These are phyloP conservation scores for Suillus weaverae DNA, from an alignment of 768 basidiomycete species.

Conservation along the genomic window DNA sequence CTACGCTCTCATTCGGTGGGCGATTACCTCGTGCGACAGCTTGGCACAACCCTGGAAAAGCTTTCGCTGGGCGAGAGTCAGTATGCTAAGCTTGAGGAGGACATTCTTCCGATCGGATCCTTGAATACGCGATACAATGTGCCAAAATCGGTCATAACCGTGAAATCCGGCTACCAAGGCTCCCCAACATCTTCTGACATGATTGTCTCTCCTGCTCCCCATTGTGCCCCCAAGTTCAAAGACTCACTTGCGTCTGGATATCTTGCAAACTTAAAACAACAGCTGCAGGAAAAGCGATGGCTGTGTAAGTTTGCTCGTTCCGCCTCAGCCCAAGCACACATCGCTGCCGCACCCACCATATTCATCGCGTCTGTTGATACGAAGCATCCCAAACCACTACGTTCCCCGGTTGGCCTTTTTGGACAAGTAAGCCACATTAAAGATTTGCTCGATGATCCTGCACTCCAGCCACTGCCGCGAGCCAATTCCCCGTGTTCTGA, in stretches of 20 bases:
- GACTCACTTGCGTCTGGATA: not conserved
- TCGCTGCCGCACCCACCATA: not conserved
- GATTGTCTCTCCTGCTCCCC: constrained; percentile 1
- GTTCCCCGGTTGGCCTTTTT: not conserved
- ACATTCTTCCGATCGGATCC: not conserved
- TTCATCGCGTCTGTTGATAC: not conserved
- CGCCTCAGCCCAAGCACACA: not conserved
- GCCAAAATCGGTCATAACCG: not conserved
- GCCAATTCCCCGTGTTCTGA: not conserved
- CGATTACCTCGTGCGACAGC: constrained; percentile 1
- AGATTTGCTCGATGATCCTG: not conserved
- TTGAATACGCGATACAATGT: not conserved
- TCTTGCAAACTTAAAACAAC: not conserved
- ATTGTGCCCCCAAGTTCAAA: not conserved
- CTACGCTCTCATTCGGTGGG: not conserved
- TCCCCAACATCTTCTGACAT: not conserved
- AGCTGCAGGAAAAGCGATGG: not conserved
- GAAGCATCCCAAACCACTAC: not conserved
- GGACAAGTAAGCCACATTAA: not conserved
- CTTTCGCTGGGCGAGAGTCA: not conserved
- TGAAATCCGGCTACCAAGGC: not conserved
- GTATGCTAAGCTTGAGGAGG: not conserved
- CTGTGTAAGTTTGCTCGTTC: not conserved
- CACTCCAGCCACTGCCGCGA: not conserved
- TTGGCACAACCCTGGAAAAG: not conserved